Evolutionary conservation across 1,284 basidiomycete genomes (phyloP), one percentile per base, ranked within the genome.

Genomic region (Sporisorium exsertum): DNA sequence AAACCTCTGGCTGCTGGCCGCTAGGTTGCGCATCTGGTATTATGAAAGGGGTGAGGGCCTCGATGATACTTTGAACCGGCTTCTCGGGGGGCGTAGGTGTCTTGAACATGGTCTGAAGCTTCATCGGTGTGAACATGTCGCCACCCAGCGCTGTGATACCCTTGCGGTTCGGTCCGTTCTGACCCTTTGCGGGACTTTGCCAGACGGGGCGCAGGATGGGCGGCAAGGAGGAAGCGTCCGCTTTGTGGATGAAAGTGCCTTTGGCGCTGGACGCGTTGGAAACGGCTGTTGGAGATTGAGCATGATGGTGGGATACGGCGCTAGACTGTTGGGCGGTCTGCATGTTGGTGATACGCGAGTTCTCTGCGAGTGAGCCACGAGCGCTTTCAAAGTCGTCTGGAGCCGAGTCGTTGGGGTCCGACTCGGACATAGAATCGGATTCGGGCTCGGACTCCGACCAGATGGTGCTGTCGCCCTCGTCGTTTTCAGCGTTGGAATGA

Each of bases 71-170:
- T 9, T 51, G 63, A 2, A 45, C 29, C 2, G 62, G 64, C 52
- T 64, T 70, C 49, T 64, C 64, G 6, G 71, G 74, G 0, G 76
- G 75, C 8, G 80, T 78, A 4, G 81, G 79, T 15, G 79, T 76
- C 43, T 77, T 74, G 60, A 81, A 84, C 77, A 84, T 82, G 51
- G 76, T 72, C 61, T 84, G 81, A 5, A 84, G 73, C 46, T 77
- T 77, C 64, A 81, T 78, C 0, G 81, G 81, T 2, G 80, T 81
- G 35, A 84, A 84, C 70, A 84, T 81, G 60, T 84, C 81, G 26
- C 81, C 80, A 8, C 81, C 81, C 16, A 80, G 69, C 20, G 59
- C 75, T 7, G 57, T n/a, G 20, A 80, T 52, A 22, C 45, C 77
- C 22, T 69, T 71, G 2, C 54, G 22, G 7, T 68, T 64, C 29